Conservation (phyloP, 768 basidiomycete species). For the Leccinum subtestaceum region DNA sequence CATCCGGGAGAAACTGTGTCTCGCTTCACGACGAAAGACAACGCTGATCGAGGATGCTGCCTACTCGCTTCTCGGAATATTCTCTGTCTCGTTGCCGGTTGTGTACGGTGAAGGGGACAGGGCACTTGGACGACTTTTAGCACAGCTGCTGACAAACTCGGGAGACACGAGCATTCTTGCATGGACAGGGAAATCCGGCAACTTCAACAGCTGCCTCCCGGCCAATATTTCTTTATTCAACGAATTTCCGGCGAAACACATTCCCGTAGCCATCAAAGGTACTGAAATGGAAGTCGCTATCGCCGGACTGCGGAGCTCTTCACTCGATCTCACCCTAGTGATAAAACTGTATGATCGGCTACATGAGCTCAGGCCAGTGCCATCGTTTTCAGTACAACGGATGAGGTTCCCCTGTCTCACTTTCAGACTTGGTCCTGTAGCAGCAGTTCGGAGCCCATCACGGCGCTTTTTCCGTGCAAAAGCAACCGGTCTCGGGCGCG, state of each 20-base stretch:
- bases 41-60: too few species aligned
- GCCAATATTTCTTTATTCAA: too few species aligned
- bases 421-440: neutral
- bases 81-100: neutral
- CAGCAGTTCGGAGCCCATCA: neutral
- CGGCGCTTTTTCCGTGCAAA: neutral
- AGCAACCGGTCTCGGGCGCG: neutral
- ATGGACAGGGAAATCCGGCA: too few species aligned
- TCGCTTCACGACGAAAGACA: too few species aligned
- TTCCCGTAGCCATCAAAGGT: too few species aligned
- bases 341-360: neutral
- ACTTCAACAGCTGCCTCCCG: too few species aligned
- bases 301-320: neutral
- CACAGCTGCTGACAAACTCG: neutral
- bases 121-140: neutral
- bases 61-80: too few species aligned
- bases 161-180: too few species aligned
- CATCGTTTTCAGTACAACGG: neutral
- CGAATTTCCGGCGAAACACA: too few species aligned
- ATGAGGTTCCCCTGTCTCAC: neutral
- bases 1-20: too few species aligned
- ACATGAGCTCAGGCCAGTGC: neutral
- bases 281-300: neutral
- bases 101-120: neutral
- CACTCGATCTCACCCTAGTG: neutral